These are phyloP conservation scores for Xylaria scruposa DNA, from an alignment of 495 filamentous ascomycete genomes.

Conservation along the genomic window DNA sequence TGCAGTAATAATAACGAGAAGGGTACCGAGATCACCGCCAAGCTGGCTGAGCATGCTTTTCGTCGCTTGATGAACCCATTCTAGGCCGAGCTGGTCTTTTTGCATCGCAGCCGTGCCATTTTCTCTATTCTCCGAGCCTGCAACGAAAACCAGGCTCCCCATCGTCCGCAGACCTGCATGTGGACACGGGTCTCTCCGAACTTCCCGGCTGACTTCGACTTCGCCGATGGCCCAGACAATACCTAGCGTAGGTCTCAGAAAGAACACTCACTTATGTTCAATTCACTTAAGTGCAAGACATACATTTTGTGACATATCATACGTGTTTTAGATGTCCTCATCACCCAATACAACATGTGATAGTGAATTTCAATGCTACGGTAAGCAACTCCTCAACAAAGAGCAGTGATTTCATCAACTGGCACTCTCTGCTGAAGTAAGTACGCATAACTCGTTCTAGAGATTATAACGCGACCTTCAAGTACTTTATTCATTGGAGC, in stretches of 20 bases:
- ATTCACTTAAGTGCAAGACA: neutral
- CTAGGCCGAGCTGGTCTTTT: neutral
- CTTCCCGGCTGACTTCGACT: neutral
- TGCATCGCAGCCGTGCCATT: neutral
- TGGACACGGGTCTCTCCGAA: neutral
- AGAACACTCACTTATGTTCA: neutral
- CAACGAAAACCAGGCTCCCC: neutral
- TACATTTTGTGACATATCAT: conserved; percentile 2
- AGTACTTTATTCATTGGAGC: neutral
- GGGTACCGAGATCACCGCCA: neutral
- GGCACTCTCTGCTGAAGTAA: neutral
- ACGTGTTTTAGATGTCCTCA: neutral
- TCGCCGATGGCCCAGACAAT: neutral
- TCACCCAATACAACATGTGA: neutral
- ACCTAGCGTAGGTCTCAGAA: neutral
- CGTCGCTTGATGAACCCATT: neutral
- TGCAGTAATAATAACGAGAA: neutral
- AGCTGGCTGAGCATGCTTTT: conserved; percentile 7
- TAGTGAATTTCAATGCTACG: neutral
- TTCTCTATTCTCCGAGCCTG: neutral
- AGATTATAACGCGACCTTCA: too few species aligned
- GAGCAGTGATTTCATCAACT: neutral
- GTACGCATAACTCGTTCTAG: neutral
- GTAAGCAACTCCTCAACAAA: neutral
- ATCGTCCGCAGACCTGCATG: neutral